These are phyloP conservation scores for Tuber magnatum DNA, from an alignment of 495 filamentous ascomycete species.

Conservation along the genomic window DNA sequence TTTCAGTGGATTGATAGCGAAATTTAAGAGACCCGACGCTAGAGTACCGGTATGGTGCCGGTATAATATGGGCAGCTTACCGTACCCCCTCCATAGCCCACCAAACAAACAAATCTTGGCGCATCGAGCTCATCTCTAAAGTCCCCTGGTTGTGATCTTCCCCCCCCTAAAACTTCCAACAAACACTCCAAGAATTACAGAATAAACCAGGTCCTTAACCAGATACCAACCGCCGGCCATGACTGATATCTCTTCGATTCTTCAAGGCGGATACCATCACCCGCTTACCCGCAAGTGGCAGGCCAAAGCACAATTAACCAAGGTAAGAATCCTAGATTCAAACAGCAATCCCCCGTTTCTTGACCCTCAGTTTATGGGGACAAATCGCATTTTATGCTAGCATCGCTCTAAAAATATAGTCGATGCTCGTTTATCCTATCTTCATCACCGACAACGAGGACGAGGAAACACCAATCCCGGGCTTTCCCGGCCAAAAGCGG, in stretches of 20 bases:
- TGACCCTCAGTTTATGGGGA: not conserved
- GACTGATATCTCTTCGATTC: conserved; percentile 78
- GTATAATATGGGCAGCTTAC: too few relatives aligned
- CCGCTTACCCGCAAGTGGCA: conserved; percentile 89
- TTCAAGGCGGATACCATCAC: conserved; percentile 91
- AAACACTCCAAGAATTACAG: not conserved
- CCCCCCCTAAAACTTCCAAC: not conserved
- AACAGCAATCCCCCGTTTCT: conserved; percentile 3
- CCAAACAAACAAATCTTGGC: not conserved
- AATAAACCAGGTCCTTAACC: not conserved
- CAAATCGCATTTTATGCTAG: not conserved
- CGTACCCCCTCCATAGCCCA: not conserved
- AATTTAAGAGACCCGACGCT: too few relatives aligned
- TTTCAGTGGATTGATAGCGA: too few relatives aligned
- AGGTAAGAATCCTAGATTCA: conserved; percentile 51
- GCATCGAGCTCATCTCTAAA: not conserved
- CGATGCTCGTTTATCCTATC: conserved; percentile 95
- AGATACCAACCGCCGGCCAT: conserved; percentile 9
- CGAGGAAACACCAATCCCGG: conserved; percentile 83
- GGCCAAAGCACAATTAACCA: conserved; percentile 91
- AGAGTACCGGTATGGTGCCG: too few relatives aligned
- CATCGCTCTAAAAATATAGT: conserved; percentile 47
- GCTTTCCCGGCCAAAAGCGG: conserved; percentile 74
- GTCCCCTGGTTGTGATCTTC: not conserved
- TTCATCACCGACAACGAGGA: conserved; percentile 92